Conservation (phyloP, 106 monocot species). For the Dioscorea zingiberensis region DNA sequence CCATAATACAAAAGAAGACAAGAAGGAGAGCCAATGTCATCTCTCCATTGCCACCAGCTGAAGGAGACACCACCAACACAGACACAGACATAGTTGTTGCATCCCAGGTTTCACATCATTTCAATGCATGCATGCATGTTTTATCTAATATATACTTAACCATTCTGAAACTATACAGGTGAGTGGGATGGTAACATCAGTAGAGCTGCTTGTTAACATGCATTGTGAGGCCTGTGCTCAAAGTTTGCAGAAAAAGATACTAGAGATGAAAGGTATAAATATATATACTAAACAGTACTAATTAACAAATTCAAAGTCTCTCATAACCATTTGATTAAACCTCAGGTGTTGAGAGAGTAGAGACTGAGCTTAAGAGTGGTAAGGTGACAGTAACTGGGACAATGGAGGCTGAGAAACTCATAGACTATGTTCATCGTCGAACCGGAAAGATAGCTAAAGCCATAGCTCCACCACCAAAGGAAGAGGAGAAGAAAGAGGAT, state of each 20-base stretch:
- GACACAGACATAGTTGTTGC: slow-evolving; percentile 12
- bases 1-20: slow-evolving; percentile 51
- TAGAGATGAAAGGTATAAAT: slow-evolving; percentile 68
- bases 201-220: slow-evolving; percentile 87
- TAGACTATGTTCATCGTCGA: slow-evolving; percentile 62
- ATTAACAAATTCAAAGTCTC: neutral
- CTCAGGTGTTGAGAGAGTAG: slow-evolving; percentile 72
- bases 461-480: slow-evolving; percentile 54
- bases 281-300: neutral
- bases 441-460: slow-evolving; percentile 63
- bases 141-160: neutral
- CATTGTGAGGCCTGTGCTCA: slow-evolving; percentile 92
- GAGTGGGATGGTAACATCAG: slow-evolving; percentile 33
- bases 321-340: neutral
- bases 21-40: slow-evolving; percentile 47
- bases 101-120: slow-evolving; percentile 20
- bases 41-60: slow-evolving; percentile 41
- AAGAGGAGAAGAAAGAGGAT: slow-evolving; percentile 37
- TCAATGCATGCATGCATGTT: neutral
- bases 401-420: slow-evolving; percentile 47
- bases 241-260: slow-evolving; percentile 63
- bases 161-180: slow-evolving; percentile 21
- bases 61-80: slow-evolving; percentile 22
- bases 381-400: slow-evolving; percentile 86
- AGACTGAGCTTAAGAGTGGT: slow-evolving; percentile 49